Percentiles rank a stretch among this genome's conserved stretches.
These are phyloP conservation scores for Arachnopeziza araneosa DNA, from an alignment of 2,329 filamentous ascomycete genomes.

Conservation along the genomic window DNA sequence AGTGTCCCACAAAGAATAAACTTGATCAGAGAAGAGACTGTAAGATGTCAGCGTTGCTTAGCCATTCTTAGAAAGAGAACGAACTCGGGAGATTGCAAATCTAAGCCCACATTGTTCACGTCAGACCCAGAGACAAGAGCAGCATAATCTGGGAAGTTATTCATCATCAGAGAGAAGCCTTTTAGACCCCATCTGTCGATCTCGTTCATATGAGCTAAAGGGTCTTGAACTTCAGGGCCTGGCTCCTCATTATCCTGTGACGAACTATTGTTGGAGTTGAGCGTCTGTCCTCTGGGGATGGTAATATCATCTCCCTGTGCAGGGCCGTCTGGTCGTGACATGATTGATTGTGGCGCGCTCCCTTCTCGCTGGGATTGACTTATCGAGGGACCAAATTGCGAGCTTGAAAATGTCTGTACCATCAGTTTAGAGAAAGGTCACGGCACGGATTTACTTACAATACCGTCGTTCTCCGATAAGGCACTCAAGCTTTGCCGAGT, in stretches of 20 bases:
- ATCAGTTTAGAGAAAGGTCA: not conserved
- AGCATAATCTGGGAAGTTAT: slow-evolving; percentile 59
- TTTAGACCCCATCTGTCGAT: slow-evolving; percentile 62
- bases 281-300: slow-evolving; percentile 15
- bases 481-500: slow-evolving; percentile 19
- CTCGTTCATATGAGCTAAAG: slow-evolving; percentile 54
- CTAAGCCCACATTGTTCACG: slow-evolving; percentile 50
- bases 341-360: slow-evolving; percentile 16
- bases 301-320: slow-evolving; percentile 14
- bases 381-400: slow-evolving; percentile 21
- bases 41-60: slow-evolving; percentile 14
- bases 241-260: slow-evolving; percentile 23
- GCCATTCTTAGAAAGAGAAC: slow-evolving; percentile 20
- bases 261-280: slow-evolving; percentile 17
- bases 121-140: slow-evolving; percentile 56
- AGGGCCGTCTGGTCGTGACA: slow-evolving; percentile 20
- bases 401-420: slow-evolving; percentile 20
- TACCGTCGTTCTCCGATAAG: slow-evolving; percentile 19
- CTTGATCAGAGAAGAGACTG: slow-evolving; percentile 47
- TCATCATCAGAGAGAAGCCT: slow-evolving; percentile 52
- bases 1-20: slow-evolving; percentile 57
- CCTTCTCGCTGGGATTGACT: slow-evolving; percentile 19
- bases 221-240: slow-evolving; percentile 44
- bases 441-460: slow-evolving; percentile 17
- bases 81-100: slow-evolving; percentile 53